These are phyloP conservation scores for Fonsecaea monophora DNA, from an alignment of 2,329 filamentous ascomycete genomes.

Conservation along the genomic window DNA sequence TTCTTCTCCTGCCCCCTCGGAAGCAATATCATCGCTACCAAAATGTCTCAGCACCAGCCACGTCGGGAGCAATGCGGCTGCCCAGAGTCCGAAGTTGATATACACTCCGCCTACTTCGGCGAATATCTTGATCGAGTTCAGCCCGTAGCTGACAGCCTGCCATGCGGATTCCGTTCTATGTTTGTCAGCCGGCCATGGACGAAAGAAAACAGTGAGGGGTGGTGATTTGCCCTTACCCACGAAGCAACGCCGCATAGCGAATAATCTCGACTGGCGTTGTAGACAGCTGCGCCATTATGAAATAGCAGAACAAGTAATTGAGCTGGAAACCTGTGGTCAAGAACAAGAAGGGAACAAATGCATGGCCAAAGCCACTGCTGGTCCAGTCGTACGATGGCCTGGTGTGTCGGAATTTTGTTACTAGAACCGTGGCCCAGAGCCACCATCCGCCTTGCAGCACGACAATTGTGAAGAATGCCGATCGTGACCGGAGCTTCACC, in stretches of 20 bases:
- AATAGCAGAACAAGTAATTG: constrained; percentile 77
- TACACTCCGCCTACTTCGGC: constrained; percentile 71
- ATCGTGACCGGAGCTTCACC: constrained; percentile 62
- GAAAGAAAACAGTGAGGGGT: not conserved
- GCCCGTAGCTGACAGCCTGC: constrained; percentile 74
- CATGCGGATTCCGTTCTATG: constrained; percentile 70
- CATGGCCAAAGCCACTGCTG: constrained; percentile 67
- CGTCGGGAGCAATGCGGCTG: constrained; percentile 65
- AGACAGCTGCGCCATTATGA: constrained; percentile 72
- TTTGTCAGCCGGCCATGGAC: not conserved
- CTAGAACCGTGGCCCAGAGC: constrained; percentile 72
- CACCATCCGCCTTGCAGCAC: constrained; percentile 67
- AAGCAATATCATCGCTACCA: constrained; percentile 14
- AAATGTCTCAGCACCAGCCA: constrained; percentile 63
- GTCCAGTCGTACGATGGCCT: constrained; percentile 71
- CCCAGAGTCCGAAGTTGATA: constrained; percentile 74
- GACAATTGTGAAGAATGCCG: constrained; percentile 56
- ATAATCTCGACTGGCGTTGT: constrained; percentile 68
- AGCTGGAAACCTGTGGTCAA: constrained; percentile 72
- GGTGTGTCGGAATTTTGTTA: constrained; percentile 64
- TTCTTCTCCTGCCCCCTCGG: not conserved
- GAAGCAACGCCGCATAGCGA: constrained; percentile 70
- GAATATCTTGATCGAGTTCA: constrained; percentile 67
- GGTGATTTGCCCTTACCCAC: constrained; percentile 48
- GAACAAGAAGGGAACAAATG: constrained; percentile 72